Evolutionary conservation across 169 alveolate genomes (phyloP).

Genomic region (Eimeria necatrix): DNA sequence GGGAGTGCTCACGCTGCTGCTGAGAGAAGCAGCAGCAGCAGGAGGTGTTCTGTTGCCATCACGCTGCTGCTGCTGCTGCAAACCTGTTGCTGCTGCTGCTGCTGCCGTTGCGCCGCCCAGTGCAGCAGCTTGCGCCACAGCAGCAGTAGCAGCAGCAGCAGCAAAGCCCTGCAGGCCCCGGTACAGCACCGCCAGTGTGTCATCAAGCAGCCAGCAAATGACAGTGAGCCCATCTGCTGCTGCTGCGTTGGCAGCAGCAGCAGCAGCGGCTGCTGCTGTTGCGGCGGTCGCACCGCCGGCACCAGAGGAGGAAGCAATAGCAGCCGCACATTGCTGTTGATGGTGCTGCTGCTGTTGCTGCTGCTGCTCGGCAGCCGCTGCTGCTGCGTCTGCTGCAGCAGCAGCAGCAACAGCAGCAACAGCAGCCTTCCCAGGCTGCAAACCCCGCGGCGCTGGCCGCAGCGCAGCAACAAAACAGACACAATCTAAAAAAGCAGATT

Average conservation of each 20-base stretch:
- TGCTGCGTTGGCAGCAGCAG: conserved; percentile 46
- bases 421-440: conserved; percentile 63
- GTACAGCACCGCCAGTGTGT: conserved; percentile 62
- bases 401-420: conserved; percentile 73
- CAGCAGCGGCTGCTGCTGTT: conserved; percentile 49
- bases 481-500: conserved; percentile 74
- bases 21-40: conserved; percentile 20
- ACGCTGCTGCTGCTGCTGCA: conserved; percentile 67
- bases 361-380: conserved; percentile 1
- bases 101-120: conserved; percentile 34
- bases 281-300: neutral
- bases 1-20: conserved; percentile 64
- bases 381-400: conserved; percentile 56
- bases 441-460: conserved; percentile 68
- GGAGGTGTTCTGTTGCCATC: conserved; percentile 37
- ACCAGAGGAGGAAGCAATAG: neutral
- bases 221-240: conserved; percentile 64
- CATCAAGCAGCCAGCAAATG: conserved; percentile 72
- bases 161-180: conserved; percentile 67
- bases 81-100: conserved; percentile 43
- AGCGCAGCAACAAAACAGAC: conserved; percentile 72
- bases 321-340: neutral
- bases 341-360: conserved; percentile 23
- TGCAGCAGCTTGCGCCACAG: conserved; percentile 49
- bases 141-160: conserved; percentile 63